Evolutionary conservation across 2,329 filamentous ascomycete genomes (phyloP).

Genomic region (Mycocentrospora acerina): DNA sequence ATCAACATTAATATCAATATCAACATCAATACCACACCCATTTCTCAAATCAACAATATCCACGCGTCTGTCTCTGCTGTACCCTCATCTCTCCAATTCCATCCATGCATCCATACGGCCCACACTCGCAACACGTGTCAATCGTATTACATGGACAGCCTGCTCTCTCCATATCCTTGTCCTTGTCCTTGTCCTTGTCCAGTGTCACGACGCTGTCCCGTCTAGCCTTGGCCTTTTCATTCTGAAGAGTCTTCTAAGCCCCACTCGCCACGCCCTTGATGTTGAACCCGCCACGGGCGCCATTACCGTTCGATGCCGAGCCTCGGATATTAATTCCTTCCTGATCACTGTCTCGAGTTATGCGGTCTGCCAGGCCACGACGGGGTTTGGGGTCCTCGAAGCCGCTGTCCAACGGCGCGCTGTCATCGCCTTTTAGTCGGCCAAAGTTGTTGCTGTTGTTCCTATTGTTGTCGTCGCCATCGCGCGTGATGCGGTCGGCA

Average conservation of each 20-base stretch:
- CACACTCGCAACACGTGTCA: no score
- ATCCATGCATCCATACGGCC: no score
- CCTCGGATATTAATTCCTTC: constrained; percentile 39
- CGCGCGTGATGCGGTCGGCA: constrained; percentile 35
- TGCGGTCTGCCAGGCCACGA: constrained; percentile 25
- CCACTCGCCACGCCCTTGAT: constrained; percentile 39
- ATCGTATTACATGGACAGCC: neutral
- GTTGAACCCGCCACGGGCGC: constrained; percentile 23
- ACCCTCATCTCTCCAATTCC: no score
- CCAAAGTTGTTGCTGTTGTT: constrained; percentile 24
- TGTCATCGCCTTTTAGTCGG: constrained; percentile 34
- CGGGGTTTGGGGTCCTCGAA: constrained; percentile 25
- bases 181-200: no score
- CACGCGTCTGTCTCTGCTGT: no score
- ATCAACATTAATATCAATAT: no score
- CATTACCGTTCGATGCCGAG: constrained; percentile 18
- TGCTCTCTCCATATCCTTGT: no score
- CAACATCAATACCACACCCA: no score
- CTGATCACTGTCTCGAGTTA: constrained; percentile 20
- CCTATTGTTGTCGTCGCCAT: constrained; percentile 19
- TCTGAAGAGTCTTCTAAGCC: no score
- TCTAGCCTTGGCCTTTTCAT: no score
- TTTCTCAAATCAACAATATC: no score
- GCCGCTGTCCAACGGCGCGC: constrained; percentile 24
- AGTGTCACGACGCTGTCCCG: no score